These are phyloP conservation scores for Nannochloropsis oceanica DNA, from an alignment of 108 stramenopile species.

Conservation along the genomic window DNA sequence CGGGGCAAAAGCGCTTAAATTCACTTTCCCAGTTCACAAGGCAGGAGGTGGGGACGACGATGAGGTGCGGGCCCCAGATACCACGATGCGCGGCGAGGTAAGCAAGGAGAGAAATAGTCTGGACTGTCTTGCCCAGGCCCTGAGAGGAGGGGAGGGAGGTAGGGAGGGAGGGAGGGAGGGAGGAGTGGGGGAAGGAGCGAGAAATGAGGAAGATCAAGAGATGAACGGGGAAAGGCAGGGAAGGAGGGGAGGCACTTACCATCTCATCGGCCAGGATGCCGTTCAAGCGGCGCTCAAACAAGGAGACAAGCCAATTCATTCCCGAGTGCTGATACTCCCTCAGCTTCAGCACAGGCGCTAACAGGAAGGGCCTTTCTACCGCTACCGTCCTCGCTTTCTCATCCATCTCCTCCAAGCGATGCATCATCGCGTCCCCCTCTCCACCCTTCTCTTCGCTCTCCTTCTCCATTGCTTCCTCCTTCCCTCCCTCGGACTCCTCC, in stretches of 20 bases:
- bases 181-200: neutral
- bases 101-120: constrained; percentile 83
- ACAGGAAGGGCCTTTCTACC: constrained; percentile 37
- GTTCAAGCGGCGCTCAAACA: constrained; percentile 80
- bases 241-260: too few relatives aligned
- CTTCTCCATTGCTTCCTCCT: neutral
- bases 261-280: constrained; percentile 98
- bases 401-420: constrained; percentile 27
- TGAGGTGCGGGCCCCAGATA: constrained; percentile 96
- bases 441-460: neutral
- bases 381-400: constrained; percentile 1
- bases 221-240: too few relatives aligned
- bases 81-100: constrained; percentile 59
- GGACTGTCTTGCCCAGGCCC: constrained; percentile 82
- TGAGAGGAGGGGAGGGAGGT: neutral
- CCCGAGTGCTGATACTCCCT: constrained; percentile 87
- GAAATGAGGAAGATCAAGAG: too few relatives aligned
- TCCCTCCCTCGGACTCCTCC: neutral
- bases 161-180: neutral
- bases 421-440: constrained; percentile 10
- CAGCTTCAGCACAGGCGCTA: constrained; percentile 47
- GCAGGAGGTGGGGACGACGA: constrained; percentile 89
- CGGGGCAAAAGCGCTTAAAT: constrained; percentile 80
- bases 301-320: constrained; percentile 86
- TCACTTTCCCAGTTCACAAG: constrained; percentile 98